Conservation (phyloP, 257 asterid species). For the Primulina huaijiensis region DNA sequence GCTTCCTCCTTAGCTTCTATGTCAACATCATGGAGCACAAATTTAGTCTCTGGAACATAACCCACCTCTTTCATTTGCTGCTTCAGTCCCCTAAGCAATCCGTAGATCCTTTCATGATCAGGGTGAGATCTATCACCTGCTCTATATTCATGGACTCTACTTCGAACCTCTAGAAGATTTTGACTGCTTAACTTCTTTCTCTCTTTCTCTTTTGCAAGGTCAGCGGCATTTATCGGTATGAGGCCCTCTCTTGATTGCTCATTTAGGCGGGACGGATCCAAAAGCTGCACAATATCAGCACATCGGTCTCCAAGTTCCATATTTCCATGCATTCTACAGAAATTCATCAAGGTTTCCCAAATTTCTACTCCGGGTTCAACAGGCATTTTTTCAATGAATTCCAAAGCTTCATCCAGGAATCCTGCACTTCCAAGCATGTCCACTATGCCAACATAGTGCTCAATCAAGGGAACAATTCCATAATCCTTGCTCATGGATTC, state of each 20-base stretch:
- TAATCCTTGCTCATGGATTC: slow-evolving; percentile 69
- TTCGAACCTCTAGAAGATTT: slow-evolving; percentile 50
- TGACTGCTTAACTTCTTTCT: slow-evolving; percentile 46
- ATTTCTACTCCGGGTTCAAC: slow-evolving; percentile 49
- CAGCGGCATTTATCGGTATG: slow-evolving; percentile 54
- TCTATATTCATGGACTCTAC: slow-evolving; percentile 64
- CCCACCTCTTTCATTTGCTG: slow-evolving; percentile 81
- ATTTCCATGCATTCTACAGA: slow-evolving; percentile 71
- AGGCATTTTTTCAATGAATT: slow-evolving; percentile 69
- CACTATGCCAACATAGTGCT: slow-evolving; percentile 64
- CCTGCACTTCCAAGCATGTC: slow-evolving; percentile 76
- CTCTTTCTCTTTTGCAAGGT: slow-evolving; percentile 47
- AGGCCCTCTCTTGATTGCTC: slow-evolving; percentile 73
- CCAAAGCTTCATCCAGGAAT: slow-evolving; percentile 71
- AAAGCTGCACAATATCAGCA: slow-evolving; percentile 52
- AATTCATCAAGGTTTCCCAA: slow-evolving; percentile 69
- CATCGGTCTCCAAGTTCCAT: slow-evolving; percentile 72
- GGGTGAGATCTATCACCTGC: slow-evolving; percentile 90
- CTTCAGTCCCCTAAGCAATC: slow-evolving; percentile 58
- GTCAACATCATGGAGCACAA: slow-evolving; percentile 87
- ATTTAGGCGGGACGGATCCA: slow-evolving; percentile 54
- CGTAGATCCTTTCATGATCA: slow-evolving; percentile 52
- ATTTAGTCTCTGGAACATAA: slow-evolving; percentile 63
- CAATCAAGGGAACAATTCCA: slow-evolving; percentile 59
- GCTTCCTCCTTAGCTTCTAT: slow-evolving; percentile 83